Conservation (phyloP, 495 filamentous ascomycete genomes). For the Aspergillus taichungensis region DNA sequence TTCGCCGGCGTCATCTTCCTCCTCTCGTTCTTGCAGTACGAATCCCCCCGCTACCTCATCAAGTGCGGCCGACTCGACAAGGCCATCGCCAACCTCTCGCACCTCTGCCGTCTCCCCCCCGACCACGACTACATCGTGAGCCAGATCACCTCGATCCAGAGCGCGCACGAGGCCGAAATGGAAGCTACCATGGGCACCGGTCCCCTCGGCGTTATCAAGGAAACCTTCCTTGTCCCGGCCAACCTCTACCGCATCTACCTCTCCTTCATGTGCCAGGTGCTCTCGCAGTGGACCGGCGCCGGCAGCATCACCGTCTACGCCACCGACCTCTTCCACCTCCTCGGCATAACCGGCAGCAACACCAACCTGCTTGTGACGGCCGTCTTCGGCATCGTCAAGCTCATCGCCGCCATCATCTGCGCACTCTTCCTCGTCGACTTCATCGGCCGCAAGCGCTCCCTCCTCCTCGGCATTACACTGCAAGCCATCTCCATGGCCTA, state of each 20-base stretch:
- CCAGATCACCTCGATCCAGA: slow-evolving; percentile 55
- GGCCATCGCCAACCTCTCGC: slow-evolving; percentile 38
- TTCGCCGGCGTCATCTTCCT: slow-evolving; percentile 56
- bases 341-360: slow-evolving; percentile 54
- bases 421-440: slow-evolving; percentile 69
- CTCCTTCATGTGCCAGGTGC: slow-evolving; percentile 47
- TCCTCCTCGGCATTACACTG: slow-evolving; percentile 53
- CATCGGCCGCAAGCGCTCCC: slow-evolving; percentile 61
- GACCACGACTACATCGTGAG: slow-evolving; percentile 40
- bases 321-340: slow-evolving; percentile 53
- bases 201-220: slow-evolving; percentile 46
- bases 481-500: slow-evolving; percentile 61
- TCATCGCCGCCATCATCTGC: slow-evolving; percentile 52
- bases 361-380: slow-evolving; percentile 60
- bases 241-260: slow-evolving; percentile 60
- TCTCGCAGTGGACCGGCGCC: slow-evolving; percentile 64
- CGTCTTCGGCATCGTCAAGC: slow-evolving; percentile 63
- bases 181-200: slow-evolving; percentile 51
- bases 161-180: slow-evolving; percentile 60
- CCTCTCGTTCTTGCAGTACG: slow-evolving; percentile 52
- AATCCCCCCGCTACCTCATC: slow-evolving; percentile 56
- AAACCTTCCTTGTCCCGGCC: slow-evolving; percentile 48
- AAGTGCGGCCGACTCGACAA: slow-evolving; percentile 46
- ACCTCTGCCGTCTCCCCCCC: slow-evolving; percentile 30
- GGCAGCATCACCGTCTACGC: slow-evolving; percentile 60